Conservation (phyloP, 2,329 filamentous ascomycete genomes). For the Ceratocystis lukuohia region DNA sequence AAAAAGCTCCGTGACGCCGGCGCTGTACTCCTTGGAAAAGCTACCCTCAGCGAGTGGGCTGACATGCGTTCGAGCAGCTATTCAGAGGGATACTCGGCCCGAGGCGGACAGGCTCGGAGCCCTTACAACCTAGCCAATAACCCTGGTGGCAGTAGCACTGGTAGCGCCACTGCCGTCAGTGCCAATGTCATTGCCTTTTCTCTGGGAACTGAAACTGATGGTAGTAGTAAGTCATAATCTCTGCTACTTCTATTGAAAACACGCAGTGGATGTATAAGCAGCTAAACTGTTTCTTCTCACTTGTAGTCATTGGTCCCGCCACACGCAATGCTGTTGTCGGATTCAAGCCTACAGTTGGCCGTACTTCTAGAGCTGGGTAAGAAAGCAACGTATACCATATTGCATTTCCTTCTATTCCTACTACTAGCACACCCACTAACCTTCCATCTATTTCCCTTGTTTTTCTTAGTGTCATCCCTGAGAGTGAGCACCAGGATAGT, state of each 20-base stretch:
- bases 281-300: background rate
- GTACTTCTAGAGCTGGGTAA: constrained; percentile 46
- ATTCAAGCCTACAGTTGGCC: constrained; percentile 61
- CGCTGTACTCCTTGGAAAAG: no score
- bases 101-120: no score
- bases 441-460: background rate
- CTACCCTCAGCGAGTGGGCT: no score
- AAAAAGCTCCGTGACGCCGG: no score
- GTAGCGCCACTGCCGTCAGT: no score
- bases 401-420: background rate
- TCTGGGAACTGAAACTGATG: no score
- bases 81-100: no score
- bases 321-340: constrained; percentile 56
- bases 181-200: no score
- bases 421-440: background rate
- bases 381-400: background rate
- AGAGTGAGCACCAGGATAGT: constrained; percentile 53
- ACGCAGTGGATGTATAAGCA: background rate
- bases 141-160: no score
- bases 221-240: background rate
- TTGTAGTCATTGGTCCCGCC: constrained; percentile 53
- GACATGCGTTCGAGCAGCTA: no score
- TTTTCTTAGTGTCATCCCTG: constrained; percentile 41
- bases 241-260: background rate
- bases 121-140: no score